A percentile compares a stretch with the other conserved stretches of the same genome.
Evolutionary conservation across 176 grass and related monocot genomes (phyloP).

Genomic region (Zea luxurians): DNA sequence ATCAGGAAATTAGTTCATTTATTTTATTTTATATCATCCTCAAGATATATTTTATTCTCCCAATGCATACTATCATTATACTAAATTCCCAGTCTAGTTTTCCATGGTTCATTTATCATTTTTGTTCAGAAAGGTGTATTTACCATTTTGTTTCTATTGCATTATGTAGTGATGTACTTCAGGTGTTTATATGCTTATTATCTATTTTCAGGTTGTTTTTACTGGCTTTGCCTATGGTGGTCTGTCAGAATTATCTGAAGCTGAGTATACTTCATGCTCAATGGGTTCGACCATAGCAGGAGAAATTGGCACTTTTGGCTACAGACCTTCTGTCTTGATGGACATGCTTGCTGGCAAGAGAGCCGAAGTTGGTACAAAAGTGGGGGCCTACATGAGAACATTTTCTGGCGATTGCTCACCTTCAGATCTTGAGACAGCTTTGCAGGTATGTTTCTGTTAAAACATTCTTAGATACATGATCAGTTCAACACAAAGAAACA

Average conservation of each 20-base stretch:
- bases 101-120: slow-evolving; percentile 8
- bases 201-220: slow-evolving; percentile 85
- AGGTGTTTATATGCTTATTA: slow-evolving; percentile 21
- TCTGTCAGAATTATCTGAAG: slow-evolving; percentile 91
- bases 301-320: slow-evolving; percentile 96
- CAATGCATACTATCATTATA: neutral
- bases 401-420: slow-evolving; percentile 98
- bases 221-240: slow-evolving; percentile 98
- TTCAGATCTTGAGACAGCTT: slow-evolving; percentile 91
- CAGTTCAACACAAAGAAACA: neutral
- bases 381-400: slow-evolving; percentile 96
- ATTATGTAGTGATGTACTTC: slow-evolving; percentile 17
- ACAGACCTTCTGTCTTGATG: slow-evolving; percentile 93
- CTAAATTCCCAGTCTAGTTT: neutral
- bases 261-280: slow-evolving; percentile 95
- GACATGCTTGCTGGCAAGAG: slow-evolving; percentile 99
- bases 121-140: slow-evolving; percentile 11
- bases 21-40: neutral
- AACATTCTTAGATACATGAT: slow-evolving; percentile 22
- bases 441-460: slow-evolving; percentile 69
- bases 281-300: slow-evolving; percentile 97
- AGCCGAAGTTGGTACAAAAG: slow-evolving; percentile 96
- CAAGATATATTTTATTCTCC: neutral
- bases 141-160: slow-evolving; percentile 11
- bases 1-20: slow-evolving; percentile 23